Base-by-base conservation (phyloP, 164 flowering plant genomes). In the Euptelea pleiosperma region DNA sequence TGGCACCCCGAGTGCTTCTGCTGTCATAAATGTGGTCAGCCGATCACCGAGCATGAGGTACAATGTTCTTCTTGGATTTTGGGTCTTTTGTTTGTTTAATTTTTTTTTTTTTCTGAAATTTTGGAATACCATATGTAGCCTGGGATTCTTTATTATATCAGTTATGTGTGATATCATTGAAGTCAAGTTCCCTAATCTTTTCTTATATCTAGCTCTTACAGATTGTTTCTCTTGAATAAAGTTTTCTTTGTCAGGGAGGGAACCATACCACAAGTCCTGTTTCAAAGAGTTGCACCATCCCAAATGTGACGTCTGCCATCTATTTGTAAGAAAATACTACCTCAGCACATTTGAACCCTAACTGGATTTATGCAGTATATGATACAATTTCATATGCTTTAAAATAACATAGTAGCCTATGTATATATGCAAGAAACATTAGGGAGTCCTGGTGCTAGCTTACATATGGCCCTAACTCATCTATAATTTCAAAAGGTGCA, bases 271-370 rank as follows among this genome's bases (percentile, higher is more conserved):
- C 69, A 87, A 87, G 70, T 69, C 90, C 34, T 92, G 98, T 68
- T 92, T 86, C 75, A 89, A 78, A 62, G 96, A 92, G 76, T 57
- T 86, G 65, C 82, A 86, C 19, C 98, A 92, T 78, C 98, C 98
- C 48, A 92, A 84, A 70, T 92, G 97, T 71, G 98, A 89, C 78
- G 98, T 92, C 50, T 92, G 97, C 69, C 87, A 75, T 58, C 91
- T 86, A 73, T 89, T 83, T 74, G 98, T 89, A 86, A 84, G 93
- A 18, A 41, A 56, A 57, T 29, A n/a, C 18, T 18, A 39, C 26
- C 15, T 52, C 21, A 31, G 18, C 4, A 0, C 4, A 15, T 41
- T 43, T 55, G 10, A 33, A n/a, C n/a, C n/a, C n/a, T n/a, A n/a
- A n/a, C n/a, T n/a, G n/a, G n/a, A n/a, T n/a, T n/a, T n/a, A n/a